Base-by-base conservation (phyloP, 345 rosid species). In the Salix dunnii region DNA sequence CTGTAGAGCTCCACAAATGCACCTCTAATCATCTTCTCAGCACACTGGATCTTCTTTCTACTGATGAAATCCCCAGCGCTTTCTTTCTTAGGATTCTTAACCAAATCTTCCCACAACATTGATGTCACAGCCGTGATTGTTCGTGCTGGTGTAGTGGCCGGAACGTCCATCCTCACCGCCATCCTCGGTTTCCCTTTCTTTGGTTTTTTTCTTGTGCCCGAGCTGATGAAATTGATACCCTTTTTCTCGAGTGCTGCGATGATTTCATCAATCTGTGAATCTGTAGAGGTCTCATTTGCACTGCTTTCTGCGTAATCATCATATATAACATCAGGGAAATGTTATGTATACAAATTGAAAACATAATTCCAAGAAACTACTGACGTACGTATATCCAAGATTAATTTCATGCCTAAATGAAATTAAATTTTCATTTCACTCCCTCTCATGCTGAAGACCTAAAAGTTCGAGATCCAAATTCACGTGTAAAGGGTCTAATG, bases 1-100 rank as follows among this genome's bases (percentile, higher is more conserved):
- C 82, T 81, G 49, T 92, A 96, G 73, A 96, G 94, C 85, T 93
- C 99, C 13, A 96, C 95, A 76, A 88, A 93, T 0, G 99, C 99
- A 21, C 92, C 83, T 43, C 99, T 70, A 28, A 96, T 92, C 91
- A 87, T 91, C 77, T 96, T 96, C 85, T 90, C 94, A 0, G 98
- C 99, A 27, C 92, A 87, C 33, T 92, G 94, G 27, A 96, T 86
- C 76, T 96, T 93, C 86, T 91, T 96, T 25, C 86, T 80, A 68
- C 68, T 90, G n/a, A 92, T 76, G 77, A 85, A 86, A 64, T 96
- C 92, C 1, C 85, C 87, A 0, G 83, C 75, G 2, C 90, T 94
- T 33, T 87, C 91, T 42, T 79, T 87, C 53, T 81, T 84, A 0
- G 98, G 94, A 67, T 92, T 90, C 75, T 91, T 90, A 20, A 93